phyloP scores from a whole-genome alignment of 2,329 filamentous ascomycete species.

The Aspergillus sp. region DNA sequence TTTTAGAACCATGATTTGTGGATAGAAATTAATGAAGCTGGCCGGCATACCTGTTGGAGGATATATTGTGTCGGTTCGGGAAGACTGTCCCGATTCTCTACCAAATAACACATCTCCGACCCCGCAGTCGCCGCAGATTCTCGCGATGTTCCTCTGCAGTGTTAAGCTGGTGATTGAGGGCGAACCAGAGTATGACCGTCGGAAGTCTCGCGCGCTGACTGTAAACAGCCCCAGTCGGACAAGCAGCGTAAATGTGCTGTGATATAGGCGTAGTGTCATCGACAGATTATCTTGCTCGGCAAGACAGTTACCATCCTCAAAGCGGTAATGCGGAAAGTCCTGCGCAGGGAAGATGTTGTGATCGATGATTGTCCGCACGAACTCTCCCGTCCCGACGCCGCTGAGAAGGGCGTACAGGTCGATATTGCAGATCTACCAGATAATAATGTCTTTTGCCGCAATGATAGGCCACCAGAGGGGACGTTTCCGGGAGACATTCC shows the following conservation, averaged over 20 bases:
- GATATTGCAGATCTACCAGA: conserved; percentile 56
- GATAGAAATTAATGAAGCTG: too few species aligned
- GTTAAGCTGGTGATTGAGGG: conserved; percentile 26
- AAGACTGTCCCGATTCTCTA: conserved; percentile 36
- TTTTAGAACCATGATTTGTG: too few species aligned
- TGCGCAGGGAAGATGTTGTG: conserved; percentile 48
- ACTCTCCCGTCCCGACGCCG: conserved; percentile 51
- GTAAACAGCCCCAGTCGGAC: conserved; percentile 46
- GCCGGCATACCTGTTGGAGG: conserved; percentile 50
- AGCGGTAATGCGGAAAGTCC: conserved; percentile 37
- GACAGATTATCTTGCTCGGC: conserved; percentile 39
- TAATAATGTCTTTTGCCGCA: conserved; percentile 48
- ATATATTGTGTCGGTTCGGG: conserved; percentile 34
- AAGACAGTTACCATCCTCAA: conserved; percentile 34
- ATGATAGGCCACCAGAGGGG: conserved; percentile 43
- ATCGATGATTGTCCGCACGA: conserved; percentile 48
- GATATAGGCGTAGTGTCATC: conserved; percentile 45
- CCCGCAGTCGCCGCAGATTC: conserved; percentile 38
- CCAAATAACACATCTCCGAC: conserved; percentile 35
- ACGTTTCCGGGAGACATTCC: conserved; percentile 36
- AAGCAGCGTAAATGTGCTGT: conserved; percentile 45
- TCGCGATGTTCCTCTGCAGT: conserved; percentile 37
- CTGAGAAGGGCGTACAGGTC: conserved; percentile 57
- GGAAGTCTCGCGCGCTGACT: conserved; percentile 39
- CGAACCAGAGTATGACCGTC: conserved; percentile 20